Conservation (phyloP, 805 yeast genomes). For the Blastobotrys mokoenaii region DNA sequence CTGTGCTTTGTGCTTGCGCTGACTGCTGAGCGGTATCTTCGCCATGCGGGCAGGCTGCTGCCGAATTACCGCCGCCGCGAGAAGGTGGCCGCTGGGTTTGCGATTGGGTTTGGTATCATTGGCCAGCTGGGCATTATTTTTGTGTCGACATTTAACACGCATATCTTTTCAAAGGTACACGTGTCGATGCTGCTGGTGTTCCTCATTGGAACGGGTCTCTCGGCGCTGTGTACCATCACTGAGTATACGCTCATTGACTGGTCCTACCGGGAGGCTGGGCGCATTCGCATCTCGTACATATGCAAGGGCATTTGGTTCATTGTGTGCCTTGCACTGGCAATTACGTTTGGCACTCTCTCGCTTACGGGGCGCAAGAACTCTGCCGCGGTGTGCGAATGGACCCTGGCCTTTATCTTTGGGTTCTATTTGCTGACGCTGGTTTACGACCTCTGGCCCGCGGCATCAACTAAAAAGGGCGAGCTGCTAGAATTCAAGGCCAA, state of each 20-base stretch:
- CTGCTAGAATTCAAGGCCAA: conserved; percentile 10
- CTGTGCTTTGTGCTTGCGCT: conserved; percentile 59
- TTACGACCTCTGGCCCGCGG: conserved; percentile 63
- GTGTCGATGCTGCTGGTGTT: conserved; percentile 64
- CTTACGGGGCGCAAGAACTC: conserved; percentile 35
- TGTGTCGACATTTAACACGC: conserved; percentile 66
- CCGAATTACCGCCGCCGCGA: conserved; percentile 41
- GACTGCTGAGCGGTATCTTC: conserved; percentile 51
- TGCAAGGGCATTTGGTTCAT: conserved; percentile 59
- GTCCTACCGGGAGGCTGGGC: conserved; percentile 29
- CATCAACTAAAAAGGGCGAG: conserved; percentile 29
- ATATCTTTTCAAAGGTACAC: conserved; percentile 43
- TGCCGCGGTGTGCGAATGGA: conserved; percentile 74
- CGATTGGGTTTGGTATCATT: conserved; percentile 40
- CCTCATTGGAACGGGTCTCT: conserved; percentile 54
- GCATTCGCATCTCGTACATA: conserved; percentile 35
- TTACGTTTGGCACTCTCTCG: conserved; percentile 47
- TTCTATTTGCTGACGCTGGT: conserved; percentile 53
- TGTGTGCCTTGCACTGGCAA: conserved; percentile 58
- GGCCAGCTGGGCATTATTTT: conserved; percentile 70
- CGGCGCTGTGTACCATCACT: conserved; percentile 36
- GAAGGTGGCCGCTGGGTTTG: conserved; percentile 34
- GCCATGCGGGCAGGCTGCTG: conserved; percentile 49
- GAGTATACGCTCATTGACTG: conserved; percentile 42
- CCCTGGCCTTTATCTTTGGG: conserved; percentile 79